Base-by-base conservation (phyloP, 805 yeast genomes). In the Candida qinlingensis region DNA sequence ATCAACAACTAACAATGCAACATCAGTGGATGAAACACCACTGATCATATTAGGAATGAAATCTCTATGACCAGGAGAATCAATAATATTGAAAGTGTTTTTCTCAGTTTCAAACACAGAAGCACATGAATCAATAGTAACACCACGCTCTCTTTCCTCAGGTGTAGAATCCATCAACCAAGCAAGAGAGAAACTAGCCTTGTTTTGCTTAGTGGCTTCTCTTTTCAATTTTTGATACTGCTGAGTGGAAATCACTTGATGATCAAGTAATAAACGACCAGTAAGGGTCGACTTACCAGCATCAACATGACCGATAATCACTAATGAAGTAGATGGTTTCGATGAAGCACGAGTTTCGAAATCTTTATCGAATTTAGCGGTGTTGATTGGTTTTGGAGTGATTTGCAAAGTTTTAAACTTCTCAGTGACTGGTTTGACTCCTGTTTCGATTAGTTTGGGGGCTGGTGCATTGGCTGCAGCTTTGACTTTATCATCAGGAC, bases 241-340 rank as follows among this genome's bases (percentile, higher is more conserved):
- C 87, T 80, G 96, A 85, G 85, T 87, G 87, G 77, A 96, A 66
- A 88, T 87, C 76, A 91, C 96, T 79, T 96, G 96, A 76, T 95
- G 85, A 89, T 90, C 91, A 85, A 77, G 86, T 71, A 91, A 85
- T 77, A 91, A 83, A 84, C 91, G 96, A 74, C 97, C 97, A 72
- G 98, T 91, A 74, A 97, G 87, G 69, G 98, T 91, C 56, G 97
- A 92, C 79, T 88, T 87, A 74, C 92, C 92, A 68, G 97, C 92
- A 80, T 92, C 98, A 96, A 92, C 98, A 92, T 92, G 98, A 74
- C 98, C 98, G 77, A 92, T 92, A 70, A 92, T 97, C 75, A 94
- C 98, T 80, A 92, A 94, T 89, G 91, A 90, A 76, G 89, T 85
- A 83, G 90, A 96, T 76, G 82, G 75, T 85, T 91, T 91, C 66